Base-by-base conservation (phyloP, 768 basidiomycete genomes). In the Auricularia cornea region DNA sequence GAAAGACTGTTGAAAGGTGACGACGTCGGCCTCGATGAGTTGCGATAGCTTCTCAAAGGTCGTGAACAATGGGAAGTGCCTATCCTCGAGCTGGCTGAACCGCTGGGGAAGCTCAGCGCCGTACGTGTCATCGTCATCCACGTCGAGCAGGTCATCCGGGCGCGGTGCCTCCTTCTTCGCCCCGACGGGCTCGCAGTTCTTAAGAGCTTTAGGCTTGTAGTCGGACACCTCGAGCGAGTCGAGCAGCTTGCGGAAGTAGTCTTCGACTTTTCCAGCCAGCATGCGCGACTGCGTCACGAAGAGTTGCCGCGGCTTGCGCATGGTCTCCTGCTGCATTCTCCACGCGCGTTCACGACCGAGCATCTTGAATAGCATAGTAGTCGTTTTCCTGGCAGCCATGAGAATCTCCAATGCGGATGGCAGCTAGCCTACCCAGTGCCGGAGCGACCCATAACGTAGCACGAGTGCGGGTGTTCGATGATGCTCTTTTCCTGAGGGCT, bases 391-490 rank as follows among this genome's bases (percentile, higher is more conserved):
- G 66, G 28, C 20, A 16, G 3, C 8, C 16, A 16, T 18, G 23
- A 23, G 26, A 12, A 8, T 16, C 35, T 12, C 60, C 2, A 18
- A 35, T 10, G 3, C 0, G 30, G 41, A 14, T n/a, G 6, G 1
- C 5, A 11, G 62, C 10, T 29, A 20, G 28, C 78, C 14, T 67
- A 88, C 88, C 88, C 89, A 0, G 92, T 90, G 32, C 96, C 96
- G 74, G 89, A 92, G 67, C 94, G 91, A 64, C 96, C 96, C 70
- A 98, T 98, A 78, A 90, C 92, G 73, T 90, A 92, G 64, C 88
- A 88, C 0, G 87, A 87, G 4, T 79, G 74, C 0, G 75, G 74
- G 66, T 87, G 81, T 52, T 87, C 81, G 20, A 87, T 80, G 14
- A 89, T 85, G 65, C 73, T 75, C 67, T 79, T 78, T 67, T 88